Conservation (phyloP, 441 rosid species). For the Syzygium malaccense region DNA sequence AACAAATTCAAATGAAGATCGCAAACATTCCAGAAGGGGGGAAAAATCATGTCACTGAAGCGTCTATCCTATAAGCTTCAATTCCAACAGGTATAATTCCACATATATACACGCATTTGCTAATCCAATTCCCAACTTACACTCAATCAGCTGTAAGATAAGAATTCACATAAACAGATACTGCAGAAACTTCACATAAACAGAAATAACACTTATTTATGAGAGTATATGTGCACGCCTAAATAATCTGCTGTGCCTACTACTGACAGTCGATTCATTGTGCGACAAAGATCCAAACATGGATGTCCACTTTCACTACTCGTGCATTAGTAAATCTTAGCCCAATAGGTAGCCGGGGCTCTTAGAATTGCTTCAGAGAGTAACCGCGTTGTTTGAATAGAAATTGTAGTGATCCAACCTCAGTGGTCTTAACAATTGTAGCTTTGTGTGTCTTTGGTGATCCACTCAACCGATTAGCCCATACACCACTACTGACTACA, state of each 20-base stretch:
- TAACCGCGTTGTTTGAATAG: not conserved
- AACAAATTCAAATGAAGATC: not conserved
- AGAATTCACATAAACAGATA: not conserved
- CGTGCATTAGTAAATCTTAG: not conserved
- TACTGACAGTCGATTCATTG: not conserved
- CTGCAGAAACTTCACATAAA: not conserved
- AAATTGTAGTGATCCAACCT: not conserved
- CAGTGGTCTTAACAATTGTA: not conserved
- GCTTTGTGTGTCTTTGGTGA: not conserved
- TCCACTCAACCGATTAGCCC: not conserved
- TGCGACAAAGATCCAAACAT: not conserved
- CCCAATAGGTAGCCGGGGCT: not conserved
- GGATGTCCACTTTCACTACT: not conserved
- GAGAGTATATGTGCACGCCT: not conserved
- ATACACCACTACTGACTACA: not conserved
- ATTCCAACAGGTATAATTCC: not conserved
- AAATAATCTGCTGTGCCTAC: not conserved
- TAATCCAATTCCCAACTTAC: not conserved
- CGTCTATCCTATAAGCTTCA: not conserved
- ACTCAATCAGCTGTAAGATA: not conserved
- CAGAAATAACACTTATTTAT: not conserved
- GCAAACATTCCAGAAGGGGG: not conserved
- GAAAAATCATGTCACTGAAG: not conserved
- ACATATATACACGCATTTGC: not conserved
- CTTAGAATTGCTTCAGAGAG: not conserved